Base-by-base conservation (phyloP, 1,284 basidiomycete genomes). In the Pyrrhoderma noxium region DNA sequence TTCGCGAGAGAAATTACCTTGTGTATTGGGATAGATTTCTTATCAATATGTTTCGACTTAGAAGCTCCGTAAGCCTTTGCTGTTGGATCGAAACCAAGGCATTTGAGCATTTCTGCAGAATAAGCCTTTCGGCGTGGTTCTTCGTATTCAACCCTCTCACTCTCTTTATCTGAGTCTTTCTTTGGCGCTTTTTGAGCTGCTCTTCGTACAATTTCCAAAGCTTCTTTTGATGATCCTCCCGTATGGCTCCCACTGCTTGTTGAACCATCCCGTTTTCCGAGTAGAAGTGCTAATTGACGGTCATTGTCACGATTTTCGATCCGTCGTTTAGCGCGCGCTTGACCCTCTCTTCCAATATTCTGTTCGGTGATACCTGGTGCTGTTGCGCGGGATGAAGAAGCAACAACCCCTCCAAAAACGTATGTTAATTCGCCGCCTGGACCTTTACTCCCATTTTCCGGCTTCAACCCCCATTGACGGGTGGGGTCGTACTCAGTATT, bases 11-110 rank as follows among this genome's bases (percentile, higher is more conserved):
- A 31, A 11, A 31, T 31, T 31, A 31, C 27, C 27, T 31, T 31
- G 27, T 11, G 5, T 31, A 11, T 11, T 31, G 11, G 14, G 45
- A 3, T 7, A 4, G n/a, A 13, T 34, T 45, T 40, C 8, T 23
- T 2, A 38, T 54, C 36, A 27, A 23, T 11, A 5, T 31, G 27
- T 31, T 34, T 22, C 8, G 27, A 3, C 16, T 46, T 47, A 27
- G 22, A 31, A 41, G 18, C 16, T 37, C 70, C 71, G 2, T 77
- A 77, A 21, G 67, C 64, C 56, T 77, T 80, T 3, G 70, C 60
- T 0, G 78, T 76, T 21, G 86, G 86, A 65, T 89, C 83, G 53
- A 89, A 89, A 1, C 86, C 86, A 11, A 89, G 69, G 8, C 74
- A 70, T 58, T 80, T 81, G 60, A 89, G 78, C 25, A 84, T 62